Conservation (phyloP, 2,329 filamentous ascomycete genomes). For the Colletotrichum sp. region DNA sequence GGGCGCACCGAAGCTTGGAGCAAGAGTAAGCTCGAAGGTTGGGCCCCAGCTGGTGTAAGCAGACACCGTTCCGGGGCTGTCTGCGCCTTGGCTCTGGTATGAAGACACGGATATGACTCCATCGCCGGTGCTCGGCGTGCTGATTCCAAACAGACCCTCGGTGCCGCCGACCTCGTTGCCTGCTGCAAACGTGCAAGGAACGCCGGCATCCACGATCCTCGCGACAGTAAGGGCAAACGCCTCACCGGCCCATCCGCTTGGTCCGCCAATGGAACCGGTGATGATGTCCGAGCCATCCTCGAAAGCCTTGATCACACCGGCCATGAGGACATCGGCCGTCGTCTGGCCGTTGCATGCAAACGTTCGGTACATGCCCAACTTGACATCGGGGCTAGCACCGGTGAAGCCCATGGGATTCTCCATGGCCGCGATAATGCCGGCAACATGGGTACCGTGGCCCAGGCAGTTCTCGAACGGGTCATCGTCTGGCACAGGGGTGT, state of each 20-base stretch:
- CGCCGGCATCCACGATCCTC: conserved; percentile 57
- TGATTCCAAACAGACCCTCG: conserved; percentile 53
- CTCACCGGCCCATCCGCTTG: conserved; percentile 57
- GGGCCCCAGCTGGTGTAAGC: conserved; percentile 66
- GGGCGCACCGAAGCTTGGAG: conserved; percentile 59
- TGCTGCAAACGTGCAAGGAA: conserved; percentile 57
- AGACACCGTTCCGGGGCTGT: neutral
- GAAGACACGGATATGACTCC: conserved; percentile 55
- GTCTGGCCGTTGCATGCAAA: conserved; percentile 36
- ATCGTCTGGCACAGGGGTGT: conserved; percentile 34
- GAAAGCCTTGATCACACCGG: conserved; percentile 42
- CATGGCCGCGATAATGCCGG: conserved; percentile 50
- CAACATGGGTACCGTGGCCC: conserved; percentile 50
- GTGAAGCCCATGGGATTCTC: conserved; percentile 38
- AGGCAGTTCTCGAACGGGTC: conserved; percentile 42
- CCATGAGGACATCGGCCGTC: conserved; percentile 41
- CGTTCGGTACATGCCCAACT: conserved; percentile 41
- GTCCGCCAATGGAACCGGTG: conserved; percentile 55
- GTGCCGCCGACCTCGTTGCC: conserved; percentile 49
- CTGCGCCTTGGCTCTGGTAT: conserved; percentile 44
- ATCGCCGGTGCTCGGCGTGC: conserved; percentile 52
- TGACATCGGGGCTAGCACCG: conserved; percentile 43
- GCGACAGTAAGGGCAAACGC: conserved; percentile 54
- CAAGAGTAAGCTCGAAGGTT: conserved; percentile 61
- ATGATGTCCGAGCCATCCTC: conserved; percentile 54